Conservation (phyloP, 192 early-diverging fungal species). For the Coemansia nantahalensis region DNA sequence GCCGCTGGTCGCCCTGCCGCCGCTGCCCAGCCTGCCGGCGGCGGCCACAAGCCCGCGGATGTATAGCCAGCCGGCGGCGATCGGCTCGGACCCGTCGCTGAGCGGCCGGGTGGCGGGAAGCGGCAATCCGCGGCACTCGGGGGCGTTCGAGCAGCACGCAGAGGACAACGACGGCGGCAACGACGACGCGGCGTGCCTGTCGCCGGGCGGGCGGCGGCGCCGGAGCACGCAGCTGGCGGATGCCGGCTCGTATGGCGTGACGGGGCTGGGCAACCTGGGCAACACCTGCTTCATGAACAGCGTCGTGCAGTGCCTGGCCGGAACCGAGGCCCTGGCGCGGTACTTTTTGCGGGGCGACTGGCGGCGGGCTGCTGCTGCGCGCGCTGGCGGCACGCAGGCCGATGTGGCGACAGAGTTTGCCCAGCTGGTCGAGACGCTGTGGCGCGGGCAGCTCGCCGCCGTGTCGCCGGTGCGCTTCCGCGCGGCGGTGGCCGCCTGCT, state of each 20-base stretch:
- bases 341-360: conserved; percentile 67
- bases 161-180: too few species aligned
- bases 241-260: conserved; percentile 58
- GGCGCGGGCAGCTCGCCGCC: conserved; percentile 72
- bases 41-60: conserved; percentile 8
- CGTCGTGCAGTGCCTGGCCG: conserved; percentile 74
- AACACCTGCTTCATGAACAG: conserved; percentile 90
- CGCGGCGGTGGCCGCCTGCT: conserved; percentile 67
- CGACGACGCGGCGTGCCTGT: conserved; percentile 1
- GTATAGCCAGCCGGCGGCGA: conserved; percentile 32
- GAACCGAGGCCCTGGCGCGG: conserved; percentile 65
- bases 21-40: background rate
- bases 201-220: conserved; percentile 2
- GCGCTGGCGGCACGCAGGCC: conserved; percentile 54
- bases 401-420: conserved; percentile 74
- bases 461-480: conserved; percentile 81
- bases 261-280: conserved; percentile 76
- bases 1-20: background rate
- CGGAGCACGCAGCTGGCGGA: conserved; percentile 29
- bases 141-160: conserved; percentile 9
- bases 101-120: conserved; percentile 44
- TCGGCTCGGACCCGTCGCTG: conserved; percentile 47
- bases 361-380: conserved; percentile 1
- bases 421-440: conserved; percentile 77
- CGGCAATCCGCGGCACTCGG: conserved; percentile 35